phyloP scores from a whole-genome alignment of 2,329 filamentous ascomycete genomes.

The Epichloe typhina region DNA sequence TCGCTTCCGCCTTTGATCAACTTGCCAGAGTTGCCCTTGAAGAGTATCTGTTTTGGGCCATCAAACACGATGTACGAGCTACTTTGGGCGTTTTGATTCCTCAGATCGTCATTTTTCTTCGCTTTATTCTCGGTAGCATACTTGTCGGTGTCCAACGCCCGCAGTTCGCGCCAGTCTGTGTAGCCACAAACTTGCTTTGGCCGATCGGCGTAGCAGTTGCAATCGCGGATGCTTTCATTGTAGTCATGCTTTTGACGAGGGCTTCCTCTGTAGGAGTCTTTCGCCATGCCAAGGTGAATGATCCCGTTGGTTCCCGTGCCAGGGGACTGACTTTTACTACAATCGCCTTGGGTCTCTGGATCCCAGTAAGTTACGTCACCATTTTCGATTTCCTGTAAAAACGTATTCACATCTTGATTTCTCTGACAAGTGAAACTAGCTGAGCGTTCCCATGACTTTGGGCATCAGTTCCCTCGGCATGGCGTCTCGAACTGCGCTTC shows the following conservation, averaged over 20 bases:
- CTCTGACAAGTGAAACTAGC: slow-evolving; percentile 20
- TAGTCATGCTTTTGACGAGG: slow-evolving; percentile 27
- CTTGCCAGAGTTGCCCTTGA: slow-evolving; percentile 38
- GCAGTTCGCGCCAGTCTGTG: slow-evolving; percentile 38
- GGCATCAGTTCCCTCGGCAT: slow-evolving; percentile 30
- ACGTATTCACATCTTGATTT: too few relatives aligned
- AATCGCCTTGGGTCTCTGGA: slow-evolving; percentile 38
- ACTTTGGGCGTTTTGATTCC: slow-evolving; percentile 25
- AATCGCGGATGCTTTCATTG: slow-evolving; percentile 30
- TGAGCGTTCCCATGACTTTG: slow-evolving; percentile 37
- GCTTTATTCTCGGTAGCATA: slow-evolving; percentile 39
- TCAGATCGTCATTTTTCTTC: slow-evolving; percentile 32
- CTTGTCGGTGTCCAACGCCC: slow-evolving; percentile 42
- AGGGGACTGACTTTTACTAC: slow-evolving; percentile 30
- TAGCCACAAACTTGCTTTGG: slow-evolving; percentile 31
- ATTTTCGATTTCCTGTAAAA: not conserved
- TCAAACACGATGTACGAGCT: slow-evolving; percentile 26
- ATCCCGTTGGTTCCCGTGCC: slow-evolving; percentile 16
- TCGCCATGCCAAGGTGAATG: slow-evolving; percentile 18
- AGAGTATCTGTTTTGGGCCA: slow-evolving; percentile 40
- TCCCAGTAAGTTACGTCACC: slow-evolving; percentile 29
- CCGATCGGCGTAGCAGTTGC: slow-evolving; percentile 33
- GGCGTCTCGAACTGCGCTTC: slow-evolving; percentile 34
- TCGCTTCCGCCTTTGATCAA: slow-evolving; percentile 44
- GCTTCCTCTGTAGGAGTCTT: slow-evolving; percentile 25